Base-by-base conservation (phyloP, 495 filamentous ascomycete species). In the Rhizodiscina lignyota region DNA sequence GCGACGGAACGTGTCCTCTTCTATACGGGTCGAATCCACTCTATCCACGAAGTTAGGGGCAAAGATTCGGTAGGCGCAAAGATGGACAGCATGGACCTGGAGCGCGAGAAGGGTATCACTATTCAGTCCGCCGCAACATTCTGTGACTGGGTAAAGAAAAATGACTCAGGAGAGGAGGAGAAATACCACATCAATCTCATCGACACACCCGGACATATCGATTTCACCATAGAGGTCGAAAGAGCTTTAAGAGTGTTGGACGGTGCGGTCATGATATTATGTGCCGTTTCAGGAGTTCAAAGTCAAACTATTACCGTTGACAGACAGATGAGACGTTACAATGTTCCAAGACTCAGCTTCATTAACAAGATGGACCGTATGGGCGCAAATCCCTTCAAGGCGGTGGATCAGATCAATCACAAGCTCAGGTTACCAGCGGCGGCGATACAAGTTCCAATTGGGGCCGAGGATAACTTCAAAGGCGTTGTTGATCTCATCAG, bases 301-400 rank as follows among this genome's bases (percentile, higher is more conserved):
- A 81, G 74, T 47, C 91, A 99, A 61, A 99, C 91, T 4, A 94
- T 94, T 43, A 99, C 91, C 1, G 91, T 99, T 34, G 87, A 99
- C 56, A 66, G 91, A 40, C 91, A 99, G 64, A 99, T 99, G 91
- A 79, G 80, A 62, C 72, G 91, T 34, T 99, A 99, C 63, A 92
- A 94, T 51, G 74, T 99, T 34, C 91, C 91, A 22, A 67, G 91
- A 41, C 79, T 99, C 47, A 86, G 78, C 37, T 99, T 99, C 53
- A 67, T 99, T 46, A 99, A 99, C 64, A 99, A 99, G 69, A 99
- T 99, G 91, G 91, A 99, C 50, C 83, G 91, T 39, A 93, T 93
- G 76, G 91, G 91, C 32, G 83, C 91, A 38, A 96, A 99, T 53
- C 91, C 91, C 2, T 99, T 89, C 73, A 94, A 91, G 61, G 85